phyloP scores from a whole-genome alignment of 169 alveolate species.

The Besnoitia besnoiti region DNA sequence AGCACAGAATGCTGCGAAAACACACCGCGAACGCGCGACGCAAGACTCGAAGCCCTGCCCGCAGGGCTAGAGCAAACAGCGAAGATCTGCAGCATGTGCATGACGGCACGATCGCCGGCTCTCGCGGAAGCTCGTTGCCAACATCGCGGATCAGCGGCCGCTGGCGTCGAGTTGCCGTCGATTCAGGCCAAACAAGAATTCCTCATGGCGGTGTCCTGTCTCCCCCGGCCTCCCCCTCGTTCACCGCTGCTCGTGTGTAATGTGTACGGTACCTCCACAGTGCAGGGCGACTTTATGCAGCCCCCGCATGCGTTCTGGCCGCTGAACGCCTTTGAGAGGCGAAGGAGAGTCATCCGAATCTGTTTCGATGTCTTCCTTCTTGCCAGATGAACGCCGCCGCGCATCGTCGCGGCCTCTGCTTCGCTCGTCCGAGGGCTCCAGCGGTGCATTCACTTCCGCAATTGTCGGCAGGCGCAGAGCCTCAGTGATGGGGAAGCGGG shows the following conservation, averaged over 20 bases:
- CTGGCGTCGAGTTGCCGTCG: too few species aligned
- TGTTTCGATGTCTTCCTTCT: background rate
- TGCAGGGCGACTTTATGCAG: background rate
- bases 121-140: too few species aligned
- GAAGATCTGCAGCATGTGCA: too few species aligned
- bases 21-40: background rate
- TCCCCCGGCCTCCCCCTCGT: too few species aligned
- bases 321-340: background rate
- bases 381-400: background rate
- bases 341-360: background rate
- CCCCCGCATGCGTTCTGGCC: background rate
- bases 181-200: too few species aligned
- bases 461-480: constrained; percentile 20
- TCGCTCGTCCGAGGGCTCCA: background rate
- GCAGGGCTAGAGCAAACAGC: too few species aligned
- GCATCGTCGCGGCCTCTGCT: background rate
- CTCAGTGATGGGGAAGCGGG: background rate
- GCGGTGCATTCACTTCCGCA: constrained; percentile 14
- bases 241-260: too few species aligned
- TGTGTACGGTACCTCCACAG: background rate
- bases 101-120: too few species aligned
- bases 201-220: too few species aligned
- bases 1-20: background rate
- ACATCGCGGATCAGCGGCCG: too few species aligned
- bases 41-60: background rate